Evolutionary conservation across 1,284 basidiomycete species (phyloP), one percentile per base, ranked within the genome.

Genomic region (Moesziomyces sp.): DNA sequence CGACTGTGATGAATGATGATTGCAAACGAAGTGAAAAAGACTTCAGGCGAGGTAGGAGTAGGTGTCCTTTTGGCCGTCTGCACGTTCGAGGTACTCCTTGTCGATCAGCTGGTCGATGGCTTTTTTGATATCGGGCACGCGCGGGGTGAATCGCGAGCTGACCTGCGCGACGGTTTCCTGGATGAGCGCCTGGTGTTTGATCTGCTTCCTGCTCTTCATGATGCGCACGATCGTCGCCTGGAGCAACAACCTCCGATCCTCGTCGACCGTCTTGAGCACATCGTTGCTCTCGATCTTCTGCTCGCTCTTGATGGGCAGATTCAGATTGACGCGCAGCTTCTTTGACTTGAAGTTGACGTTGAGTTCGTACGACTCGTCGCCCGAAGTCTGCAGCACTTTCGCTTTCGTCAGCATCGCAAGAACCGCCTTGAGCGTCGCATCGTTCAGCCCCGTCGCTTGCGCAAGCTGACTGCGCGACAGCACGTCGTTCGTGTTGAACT

Each of bases 201-300:
- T 92, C 66, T 92, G 93, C 90, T 97, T 84, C 21, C 96, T 89
- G 23, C 94, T 93, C 86, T 98, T 98, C 96, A 98, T 97, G 85
- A 98, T 93, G 59, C 94, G 91, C 52, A 99, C 96, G 80, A 99
- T 97, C 16, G 93, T 96, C 16, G 96, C 96, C 85, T 99, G 97
- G 64, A 98, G 94, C 62, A 97, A 90, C 83, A 97, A 92, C 87
- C 97, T 96, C 69, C 96, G 90, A 84, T 99, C 96, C 86, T 99
- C 96, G 77, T 99, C 96, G 10, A 99, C 95, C 26, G 92, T 92
- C 88, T 96, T 95, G 79, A 96, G 87, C 1, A 98, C 93, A 71
- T 98, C 94, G 8, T 88, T 89, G 9, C 91, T 89, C 85, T 99
- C 97, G 4, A 91, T 90, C 88, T 96, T 97, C 65, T 93, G 91